Conservation (phyloP, 2,329 filamentous ascomycete genomes). For the Calonectria pauciramosa region DNA sequence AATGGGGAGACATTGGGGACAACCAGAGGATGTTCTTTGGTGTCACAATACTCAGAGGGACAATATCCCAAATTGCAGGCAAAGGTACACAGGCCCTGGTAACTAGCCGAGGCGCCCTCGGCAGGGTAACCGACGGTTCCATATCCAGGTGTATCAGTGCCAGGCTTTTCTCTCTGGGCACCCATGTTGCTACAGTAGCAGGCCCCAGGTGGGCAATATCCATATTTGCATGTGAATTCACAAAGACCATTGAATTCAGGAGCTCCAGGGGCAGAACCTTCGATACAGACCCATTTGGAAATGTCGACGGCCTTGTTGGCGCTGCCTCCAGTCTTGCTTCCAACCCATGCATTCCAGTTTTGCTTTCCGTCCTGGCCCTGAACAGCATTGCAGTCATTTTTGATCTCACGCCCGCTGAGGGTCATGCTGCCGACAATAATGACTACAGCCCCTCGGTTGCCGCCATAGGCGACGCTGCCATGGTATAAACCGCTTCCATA, state of each 20-base stretch:
- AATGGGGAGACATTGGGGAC: conserved; percentile 10
- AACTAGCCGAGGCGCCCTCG: conserved; percentile 2
- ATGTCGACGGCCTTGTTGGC: conserved; percentile 12
- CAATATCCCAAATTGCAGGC: conserved; percentile 13
- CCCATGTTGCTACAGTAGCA: conserved; percentile 18
- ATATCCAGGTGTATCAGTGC: conserved; percentile 4
- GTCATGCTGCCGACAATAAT: not conserved
- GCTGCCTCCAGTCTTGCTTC: conserved; percentile 1
- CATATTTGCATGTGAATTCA: conserved; percentile 12
- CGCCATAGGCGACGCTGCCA: not conserved
- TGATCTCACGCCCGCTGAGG: not conserved
- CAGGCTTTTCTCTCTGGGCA: conserved; percentile 1
- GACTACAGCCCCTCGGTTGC: not conserved
- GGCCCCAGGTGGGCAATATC: conserved; percentile 10
- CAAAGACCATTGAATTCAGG: conserved; percentile 2
- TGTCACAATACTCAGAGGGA: conserved; percentile 9
- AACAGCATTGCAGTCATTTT: not conserved
- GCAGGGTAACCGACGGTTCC: conserved; percentile 3
- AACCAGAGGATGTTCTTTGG: not conserved
- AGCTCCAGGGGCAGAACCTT: conserved; percentile 8
- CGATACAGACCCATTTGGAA: conserved; percentile 11
- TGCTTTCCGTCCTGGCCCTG: conserved; percentile 5
- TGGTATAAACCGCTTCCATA: conserved; percentile 15
- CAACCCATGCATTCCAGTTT: conserved; percentile 17
- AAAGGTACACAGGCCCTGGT: conserved; percentile 4